Evolutionary conservation across 805 yeast genomes (phyloP), one percentile per base, ranked within the genome.

Genomic region (Brettanomyces nanus): DNA sequence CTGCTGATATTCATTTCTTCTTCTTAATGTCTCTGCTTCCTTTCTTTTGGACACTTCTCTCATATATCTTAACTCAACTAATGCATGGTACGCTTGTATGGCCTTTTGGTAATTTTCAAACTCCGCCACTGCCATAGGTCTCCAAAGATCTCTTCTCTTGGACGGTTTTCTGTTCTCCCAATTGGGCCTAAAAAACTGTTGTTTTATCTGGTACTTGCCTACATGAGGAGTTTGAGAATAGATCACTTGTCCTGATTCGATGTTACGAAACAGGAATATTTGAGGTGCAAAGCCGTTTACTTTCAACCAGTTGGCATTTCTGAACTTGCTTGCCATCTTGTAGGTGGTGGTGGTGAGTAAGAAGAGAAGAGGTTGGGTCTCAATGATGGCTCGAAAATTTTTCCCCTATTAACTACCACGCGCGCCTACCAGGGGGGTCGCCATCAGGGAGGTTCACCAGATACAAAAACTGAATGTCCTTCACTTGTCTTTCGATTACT

Each of bases 151-250:
- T 49, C 80, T 71, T 63, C 97, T 77, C 49, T 77, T 68, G 28
- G 75, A 65, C 4, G 97, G 97, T 49, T 71, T 74, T 52, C 82
- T 70, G 66, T 89, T 86, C 55, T 85, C 82, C 94, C 95, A 85
- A 66, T 86, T 85, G 32, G 95, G 94, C 53, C 85, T 70, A 45
- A 70, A 71, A 58, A 83, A 85, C 63, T 81, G 92, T 44, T 63
- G 68, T 42, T 77, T 73, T 44, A 85, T 77, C 57, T 82, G 82
- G 30, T 68, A 60, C 28, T 49, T 40, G 7, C 43, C 38, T 31
- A 79, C 68, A 42, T 67, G 69, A 28, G 95, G 92, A 10, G 83
- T 73, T 61, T 89, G 96, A 5, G 95, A 79, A 58, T 86, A 89
- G 9, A 85, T 61, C 15, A 87, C 94, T 65, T 89, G 96, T 4